Conservation (phyloP, 441 rosid species). For the Eutrema salsugineum region DNA sequence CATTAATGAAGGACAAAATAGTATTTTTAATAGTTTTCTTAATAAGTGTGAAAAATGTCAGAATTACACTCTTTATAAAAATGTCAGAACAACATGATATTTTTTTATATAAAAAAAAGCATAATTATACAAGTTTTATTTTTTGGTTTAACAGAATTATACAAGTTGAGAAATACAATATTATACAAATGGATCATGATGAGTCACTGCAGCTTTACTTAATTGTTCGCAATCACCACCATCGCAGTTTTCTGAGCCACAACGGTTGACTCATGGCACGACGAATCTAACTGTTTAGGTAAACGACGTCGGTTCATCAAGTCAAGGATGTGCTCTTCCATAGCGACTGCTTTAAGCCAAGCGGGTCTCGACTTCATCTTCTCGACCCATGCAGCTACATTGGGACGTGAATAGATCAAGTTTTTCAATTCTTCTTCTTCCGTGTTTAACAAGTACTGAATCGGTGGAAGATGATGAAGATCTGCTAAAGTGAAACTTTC, state of each 20-base stretch:
- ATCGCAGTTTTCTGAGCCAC: not conserved
- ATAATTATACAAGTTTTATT: no score
- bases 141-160: no score
- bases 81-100: no score
- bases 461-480: constrained; percentile 14
- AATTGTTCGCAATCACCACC: no score
- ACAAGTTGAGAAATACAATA: no score
- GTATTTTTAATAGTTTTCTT: no score
- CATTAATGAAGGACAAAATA: no score
- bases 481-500: constrained; percentile 14
- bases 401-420: constrained; percentile 8
- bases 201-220: not conserved
- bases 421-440: not conserved
- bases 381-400: constrained; percentile 7
- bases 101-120: no score
- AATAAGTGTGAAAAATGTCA: no score
- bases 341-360: constrained; percentile 9
- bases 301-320: constrained; percentile 5
- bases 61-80: no score
- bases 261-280: not conserved
- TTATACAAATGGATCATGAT: no score
- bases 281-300: not conserved
- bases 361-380: constrained; percentile 5
- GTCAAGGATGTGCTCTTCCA: constrained; percentile 4
- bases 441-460: constrained; percentile 3